A percentile compares a stretch with the other conserved stretches of the same genome.
phyloP scores from a whole-genome alignment of 352 stramenopile species.

The Pythium aphanidermatum region DNA sequence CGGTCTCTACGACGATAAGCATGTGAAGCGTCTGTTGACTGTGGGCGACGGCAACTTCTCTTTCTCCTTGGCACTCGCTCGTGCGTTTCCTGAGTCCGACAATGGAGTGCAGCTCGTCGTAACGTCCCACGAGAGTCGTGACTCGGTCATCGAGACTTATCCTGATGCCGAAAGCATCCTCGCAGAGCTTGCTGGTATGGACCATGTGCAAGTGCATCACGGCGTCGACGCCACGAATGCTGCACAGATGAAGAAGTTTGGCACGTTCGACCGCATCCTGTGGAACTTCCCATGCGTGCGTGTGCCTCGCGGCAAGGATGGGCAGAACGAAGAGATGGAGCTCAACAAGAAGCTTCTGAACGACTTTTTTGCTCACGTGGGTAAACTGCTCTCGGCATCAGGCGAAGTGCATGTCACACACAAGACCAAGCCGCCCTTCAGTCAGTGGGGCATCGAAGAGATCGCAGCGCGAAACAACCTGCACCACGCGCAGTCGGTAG shows the following conservation, averaged over 20 bases:
- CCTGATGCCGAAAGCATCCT: conserved; percentile 82
- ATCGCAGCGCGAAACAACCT: conserved; percentile 50
- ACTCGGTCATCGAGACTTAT: conserved; percentile 89
- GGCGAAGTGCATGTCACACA: conserved; percentile 94
- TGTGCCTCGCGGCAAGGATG: conserved; percentile 88
- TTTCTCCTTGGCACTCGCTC: conserved; percentile 89
- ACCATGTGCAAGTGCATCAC: conserved; percentile 72
- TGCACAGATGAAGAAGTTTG: conserved; percentile 62
- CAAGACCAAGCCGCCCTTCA: conserved; percentile 93
- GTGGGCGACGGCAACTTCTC: conserved; percentile 96
- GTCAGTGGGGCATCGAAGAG: conserved; percentile 79
- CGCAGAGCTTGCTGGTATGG: conserved; percentile 48
- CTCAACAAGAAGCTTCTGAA: conserved; percentile 90
- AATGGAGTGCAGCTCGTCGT: conserved; percentile 57
- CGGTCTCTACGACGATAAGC: conserved; percentile 50
- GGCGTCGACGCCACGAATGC: conserved; percentile 88
- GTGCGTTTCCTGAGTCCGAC: conserved; percentile 28
- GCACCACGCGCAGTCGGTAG: conserved; percentile 61
- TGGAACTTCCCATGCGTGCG: conserved; percentile 97
- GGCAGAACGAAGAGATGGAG: conserved; percentile 96
- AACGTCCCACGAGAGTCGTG: conserved; percentile 90
- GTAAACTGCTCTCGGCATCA: conserved; percentile 31
- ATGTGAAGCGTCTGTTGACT: conserved; percentile 70
- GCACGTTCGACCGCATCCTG: conserved; percentile 88
- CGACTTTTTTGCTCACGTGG: conserved; percentile 82